Conservation (phyloP, 371 early-diverging fungal species). For the Syncephalastrum monosporum region DNA sequence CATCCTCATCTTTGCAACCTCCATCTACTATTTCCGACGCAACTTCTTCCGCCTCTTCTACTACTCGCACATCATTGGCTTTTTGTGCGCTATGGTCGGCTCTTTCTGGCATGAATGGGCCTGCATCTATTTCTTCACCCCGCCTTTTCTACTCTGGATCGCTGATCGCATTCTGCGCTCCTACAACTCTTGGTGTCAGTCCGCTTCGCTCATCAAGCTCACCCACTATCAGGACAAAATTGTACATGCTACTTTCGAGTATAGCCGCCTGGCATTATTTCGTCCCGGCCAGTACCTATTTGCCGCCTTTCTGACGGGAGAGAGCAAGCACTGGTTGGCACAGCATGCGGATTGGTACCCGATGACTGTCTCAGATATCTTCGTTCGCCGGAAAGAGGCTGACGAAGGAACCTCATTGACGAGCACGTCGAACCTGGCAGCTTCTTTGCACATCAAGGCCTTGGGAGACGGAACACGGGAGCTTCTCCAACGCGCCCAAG, state of each 20-base stretch:
- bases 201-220: conserved; percentile 13
- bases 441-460: conserved; percentile 40
- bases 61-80: conserved; percentile 35
- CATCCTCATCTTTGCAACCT: conserved; percentile 35
- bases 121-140: conserved; percentile 39
- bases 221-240: conserved; percentile 25
- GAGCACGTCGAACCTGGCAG: conserved; percentile 9
- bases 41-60: conserved; percentile 42
- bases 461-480: conserved; percentile 32
- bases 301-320: conserved; percentile 22
- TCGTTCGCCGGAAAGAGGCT: conserved; percentile 8
- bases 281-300: conserved; percentile 49
- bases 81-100: conserved; percentile 28
- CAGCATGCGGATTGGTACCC: conserved; percentile 42
- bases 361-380: conserved; percentile 40
- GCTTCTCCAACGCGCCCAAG: conserved; percentile 12
- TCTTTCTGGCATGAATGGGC: conserved; percentile 38
- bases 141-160: conserved; percentile 31
- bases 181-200: conserved; percentile 33
- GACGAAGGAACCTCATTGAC: background rate
- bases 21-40: conserved; percentile 37
- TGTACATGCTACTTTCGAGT: conserved; percentile 35
- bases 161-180: conserved; percentile 36
- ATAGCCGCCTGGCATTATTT: conserved; percentile 14
- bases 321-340: conserved; percentile 4